Conservation (phyloP, 2,329 filamentous ascomycete genomes). For the Pseudogymnoascus sp. region DNA sequence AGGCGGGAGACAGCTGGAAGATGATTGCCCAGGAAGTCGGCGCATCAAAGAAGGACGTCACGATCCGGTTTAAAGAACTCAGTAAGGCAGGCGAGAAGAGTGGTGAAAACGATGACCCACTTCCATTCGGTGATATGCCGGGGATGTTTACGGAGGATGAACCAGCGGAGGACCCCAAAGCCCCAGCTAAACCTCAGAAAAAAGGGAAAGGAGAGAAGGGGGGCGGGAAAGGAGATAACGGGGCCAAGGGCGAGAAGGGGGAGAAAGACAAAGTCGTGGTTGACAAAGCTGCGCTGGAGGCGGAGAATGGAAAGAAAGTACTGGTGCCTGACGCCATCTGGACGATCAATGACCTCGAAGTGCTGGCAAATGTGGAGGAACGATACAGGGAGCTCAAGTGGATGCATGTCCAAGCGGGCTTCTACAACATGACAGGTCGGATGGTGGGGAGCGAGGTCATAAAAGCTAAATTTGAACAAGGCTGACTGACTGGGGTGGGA, state of each 20-base stretch:
- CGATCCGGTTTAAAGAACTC: conserved; percentile 15
- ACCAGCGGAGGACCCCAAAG: not conserved
- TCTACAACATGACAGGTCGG: conserved; percentile 28
- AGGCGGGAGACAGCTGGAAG: conserved; percentile 20
- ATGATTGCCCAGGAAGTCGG: conserved; percentile 17
- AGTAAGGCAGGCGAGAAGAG: conserved; percentile 8
- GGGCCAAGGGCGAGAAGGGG: not conserved
- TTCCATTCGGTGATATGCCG: not conserved
- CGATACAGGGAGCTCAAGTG: conserved; percentile 24
- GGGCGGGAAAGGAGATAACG: not conserved
- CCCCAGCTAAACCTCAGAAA: not conserved
- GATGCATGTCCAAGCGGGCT: conserved; percentile 25
- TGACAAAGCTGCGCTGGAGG: not conserved
- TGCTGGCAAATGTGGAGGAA: conserved; percentile 22
- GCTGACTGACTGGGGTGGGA: conserved; percentile 13
- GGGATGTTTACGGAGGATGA: not conserved
- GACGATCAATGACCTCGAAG: conserved; percentile 23
- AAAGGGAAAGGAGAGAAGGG: conserved; percentile 10
- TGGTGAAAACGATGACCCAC: not conserved
- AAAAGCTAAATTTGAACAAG: conserved; percentile 24
- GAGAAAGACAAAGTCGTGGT: conserved; percentile 4
- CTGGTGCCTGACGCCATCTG: conserved; percentile 22
- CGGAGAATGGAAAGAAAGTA: not conserved
- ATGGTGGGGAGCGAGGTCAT: conserved; percentile 26
- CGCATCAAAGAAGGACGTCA: conserved; percentile 14